A percentile compares a stretch with the other conserved stretches of the same genome.
Evolutionary conservation across 1,284 basidiomycete species (phyloP).

Genomic region (Boletellus deceptivus): DNA sequence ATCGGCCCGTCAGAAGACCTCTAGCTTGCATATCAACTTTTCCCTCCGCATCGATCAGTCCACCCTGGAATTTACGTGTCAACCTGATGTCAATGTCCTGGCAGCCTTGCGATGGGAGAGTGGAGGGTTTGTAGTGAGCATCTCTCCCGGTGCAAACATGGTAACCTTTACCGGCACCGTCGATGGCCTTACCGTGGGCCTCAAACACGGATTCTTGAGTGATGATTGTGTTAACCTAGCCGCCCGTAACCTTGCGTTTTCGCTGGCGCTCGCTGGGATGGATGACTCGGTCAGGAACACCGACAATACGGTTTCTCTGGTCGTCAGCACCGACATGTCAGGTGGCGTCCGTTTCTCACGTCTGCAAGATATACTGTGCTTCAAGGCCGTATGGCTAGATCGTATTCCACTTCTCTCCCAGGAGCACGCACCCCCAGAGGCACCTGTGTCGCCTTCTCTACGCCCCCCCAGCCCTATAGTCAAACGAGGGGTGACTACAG

Average conservation of each 20-base stretch:
- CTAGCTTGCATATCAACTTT: constrained; percentile 71
- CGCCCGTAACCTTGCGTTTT: constrained; percentile 73
- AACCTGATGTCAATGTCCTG: constrained; percentile 85
- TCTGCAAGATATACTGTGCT: constrained; percentile 81
- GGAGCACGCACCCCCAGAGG: constrained; percentile 34
- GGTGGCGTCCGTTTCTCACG: constrained; percentile 76
- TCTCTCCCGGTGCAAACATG: constrained; percentile 67
- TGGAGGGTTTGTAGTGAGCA: constrained; percentile 81
- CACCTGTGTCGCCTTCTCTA: constrained; percentile 15
- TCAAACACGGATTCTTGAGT: constrained; percentile 80
- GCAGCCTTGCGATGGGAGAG: constrained; percentile 88
- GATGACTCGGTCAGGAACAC: constrained; percentile 37
- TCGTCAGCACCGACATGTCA: constrained; percentile 74
- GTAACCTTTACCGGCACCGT: constrained; percentile 77
- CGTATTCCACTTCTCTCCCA: constrained; percentile 70
- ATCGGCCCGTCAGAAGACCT: constrained; percentile 27
- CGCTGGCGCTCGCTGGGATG: constrained; percentile 60
- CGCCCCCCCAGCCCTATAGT: constrained; percentile 14
- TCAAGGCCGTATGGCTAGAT: constrained; percentile 90
- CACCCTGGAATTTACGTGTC: constrained; percentile 78
- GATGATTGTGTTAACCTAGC: constrained; percentile 76
- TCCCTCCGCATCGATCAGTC: constrained; percentile 89
- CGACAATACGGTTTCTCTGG: constrained; percentile 63
- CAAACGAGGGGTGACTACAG: constrained; percentile 54
- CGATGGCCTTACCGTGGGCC: constrained; percentile 71